A percentile compares a stretch with the other conserved stretches of the same genome.
These are phyloP conservation scores for Puccinia polysora DNA, from an alignment of 1,284 basidiomycete species.

Conservation along the genomic window DNA sequence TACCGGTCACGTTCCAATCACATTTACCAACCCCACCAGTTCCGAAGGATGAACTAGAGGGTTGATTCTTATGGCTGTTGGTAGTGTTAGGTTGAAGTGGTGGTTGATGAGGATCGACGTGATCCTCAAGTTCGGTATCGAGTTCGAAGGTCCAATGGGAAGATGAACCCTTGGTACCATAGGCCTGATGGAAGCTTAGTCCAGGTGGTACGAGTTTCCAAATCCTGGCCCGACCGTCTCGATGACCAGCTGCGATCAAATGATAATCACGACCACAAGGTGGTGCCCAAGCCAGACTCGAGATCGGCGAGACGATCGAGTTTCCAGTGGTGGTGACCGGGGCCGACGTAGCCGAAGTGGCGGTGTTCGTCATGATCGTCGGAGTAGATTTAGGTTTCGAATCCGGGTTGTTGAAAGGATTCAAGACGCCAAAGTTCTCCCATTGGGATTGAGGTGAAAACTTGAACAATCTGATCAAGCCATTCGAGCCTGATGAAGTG, in stretches of 20 bases:
- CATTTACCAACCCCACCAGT: conserved; percentile 50
- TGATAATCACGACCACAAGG: conserved; percentile 86
- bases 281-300: conserved; percentile 70
- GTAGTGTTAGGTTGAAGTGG: not conserved
- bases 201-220: conserved; percentile 66
- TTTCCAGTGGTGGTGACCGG: conserved; percentile 44
- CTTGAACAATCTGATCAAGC: conserved; percentile 67
- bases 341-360: conserved; percentile 41
- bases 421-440: conserved; percentile 52
- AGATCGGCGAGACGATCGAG: conserved; percentile 60
- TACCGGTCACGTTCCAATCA: conserved; percentile 75
- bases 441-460: conserved; percentile 53
- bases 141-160: conserved; percentile 66
- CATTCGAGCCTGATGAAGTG: conserved; percentile 66
- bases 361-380: conserved; percentile 42
- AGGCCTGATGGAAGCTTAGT: too few species aligned
- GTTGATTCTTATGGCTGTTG: not conserved
- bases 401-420: conserved; percentile 48
- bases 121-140: conserved; percentile 79
- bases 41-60: not conserved
- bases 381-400: not conserved
- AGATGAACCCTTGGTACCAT: conserved; percentile 54
- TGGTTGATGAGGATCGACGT: conserved; percentile 57
- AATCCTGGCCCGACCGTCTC: conserved; percentile 79
- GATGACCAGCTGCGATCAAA: conserved; percentile 76